A percentile compares a stretch with the other conserved stretches of the same genome.
These are phyloP conservation scores for Nasturtium officinale DNA, from an alignment of 345 rosid species.

Conservation along the genomic window DNA sequence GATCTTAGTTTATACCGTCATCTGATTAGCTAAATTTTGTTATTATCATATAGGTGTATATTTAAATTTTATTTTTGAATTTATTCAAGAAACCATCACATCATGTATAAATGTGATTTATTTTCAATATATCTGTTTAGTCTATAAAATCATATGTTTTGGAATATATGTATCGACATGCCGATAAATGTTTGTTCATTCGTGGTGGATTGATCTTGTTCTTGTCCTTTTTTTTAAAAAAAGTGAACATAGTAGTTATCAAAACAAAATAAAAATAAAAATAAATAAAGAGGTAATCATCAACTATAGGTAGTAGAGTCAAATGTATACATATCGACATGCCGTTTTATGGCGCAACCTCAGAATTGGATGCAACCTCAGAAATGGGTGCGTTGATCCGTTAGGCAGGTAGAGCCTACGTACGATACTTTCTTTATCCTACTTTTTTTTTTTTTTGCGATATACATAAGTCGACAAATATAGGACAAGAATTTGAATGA, in stretches of 20 bases:
- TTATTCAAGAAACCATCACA: neutral
- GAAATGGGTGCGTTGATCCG: constrained; percentile 9
- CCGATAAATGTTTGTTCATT: constrained; percentile 1
- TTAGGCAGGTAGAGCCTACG: constrained; percentile 27
- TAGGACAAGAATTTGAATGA: neutral
- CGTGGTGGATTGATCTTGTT: neutral
- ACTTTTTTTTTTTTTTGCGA: neutral
- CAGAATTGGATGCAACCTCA: constrained; percentile 6
- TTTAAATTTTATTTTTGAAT: neutral
- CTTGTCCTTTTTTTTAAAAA: neutral
- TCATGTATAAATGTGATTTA: neutral
- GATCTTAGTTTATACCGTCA: too few species aligned
- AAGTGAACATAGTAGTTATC: neutral
- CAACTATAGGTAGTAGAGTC: neutral
- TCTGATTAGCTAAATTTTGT: too few species aligned
- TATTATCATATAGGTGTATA: neutral
- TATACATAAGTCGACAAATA: constrained; percentile 23
- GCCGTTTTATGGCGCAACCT: constrained; percentile 20
- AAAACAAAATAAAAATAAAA: neutral
- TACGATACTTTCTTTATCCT: constrained; percentile 15
- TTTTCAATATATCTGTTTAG: neutral
- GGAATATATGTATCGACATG: neutral
- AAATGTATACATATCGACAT: constrained; percentile 19
- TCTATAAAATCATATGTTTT: neutral
- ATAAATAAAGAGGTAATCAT: neutral